Evolutionary conservation across 169 alveolate genomes (phyloP).

Genomic region (Blepharisma undulans): DNA sequence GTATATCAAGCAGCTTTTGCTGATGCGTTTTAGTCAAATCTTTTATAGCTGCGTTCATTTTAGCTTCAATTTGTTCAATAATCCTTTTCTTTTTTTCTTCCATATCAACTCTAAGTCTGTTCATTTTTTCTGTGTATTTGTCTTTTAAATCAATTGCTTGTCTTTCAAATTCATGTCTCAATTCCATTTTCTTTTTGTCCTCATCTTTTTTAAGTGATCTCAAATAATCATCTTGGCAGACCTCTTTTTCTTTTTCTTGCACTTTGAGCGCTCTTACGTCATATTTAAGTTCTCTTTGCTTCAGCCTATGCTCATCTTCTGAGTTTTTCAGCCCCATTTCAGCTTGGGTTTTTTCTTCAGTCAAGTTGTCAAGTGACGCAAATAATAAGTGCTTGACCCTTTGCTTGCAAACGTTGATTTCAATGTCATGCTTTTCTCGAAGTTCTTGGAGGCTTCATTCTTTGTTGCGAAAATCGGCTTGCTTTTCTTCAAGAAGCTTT

Average conservation of each 20-base stretch:
- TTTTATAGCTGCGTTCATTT: slow-evolving; percentile 71
- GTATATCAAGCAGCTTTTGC: slow-evolving; percentile 80
- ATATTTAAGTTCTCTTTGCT: slow-evolving; percentile 80
- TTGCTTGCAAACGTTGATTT: slow-evolving; percentile 87
- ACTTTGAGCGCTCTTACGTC: slow-evolving; percentile 84
- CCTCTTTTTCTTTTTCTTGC: slow-evolving; percentile 81
- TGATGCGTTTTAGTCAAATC: slow-evolving; percentile 74
- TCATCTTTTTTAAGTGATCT: slow-evolving; percentile 81
- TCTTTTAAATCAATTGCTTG: slow-evolving; percentile 80
- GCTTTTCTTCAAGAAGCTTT: slow-evolving; percentile 85
- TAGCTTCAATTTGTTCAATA: slow-evolving; percentile 66
- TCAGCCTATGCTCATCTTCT: slow-evolving; percentile 86
- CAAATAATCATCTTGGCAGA: slow-evolving; percentile 74
- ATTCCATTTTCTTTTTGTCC: slow-evolving; percentile 73
- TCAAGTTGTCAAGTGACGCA: slow-evolving; percentile 77
- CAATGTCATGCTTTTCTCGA: slow-evolving; percentile 86
- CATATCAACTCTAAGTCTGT: slow-evolving; percentile 80
- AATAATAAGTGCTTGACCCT: slow-evolving; percentile 87
- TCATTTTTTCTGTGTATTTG: slow-evolving; percentile 79
- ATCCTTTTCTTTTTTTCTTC: slow-evolving; percentile 72
- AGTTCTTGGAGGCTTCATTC: slow-evolving; percentile 87
- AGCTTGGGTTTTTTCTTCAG: slow-evolving; percentile 81
- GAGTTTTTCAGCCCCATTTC: slow-evolving; percentile 77
- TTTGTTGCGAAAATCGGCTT: slow-evolving; percentile 83
- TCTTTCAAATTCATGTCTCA: slow-evolving; percentile 82